Evolutionary conservation across 2,329 filamentous ascomycete species (phyloP).

Genomic region (Tolypocladium tropicale): DNA sequence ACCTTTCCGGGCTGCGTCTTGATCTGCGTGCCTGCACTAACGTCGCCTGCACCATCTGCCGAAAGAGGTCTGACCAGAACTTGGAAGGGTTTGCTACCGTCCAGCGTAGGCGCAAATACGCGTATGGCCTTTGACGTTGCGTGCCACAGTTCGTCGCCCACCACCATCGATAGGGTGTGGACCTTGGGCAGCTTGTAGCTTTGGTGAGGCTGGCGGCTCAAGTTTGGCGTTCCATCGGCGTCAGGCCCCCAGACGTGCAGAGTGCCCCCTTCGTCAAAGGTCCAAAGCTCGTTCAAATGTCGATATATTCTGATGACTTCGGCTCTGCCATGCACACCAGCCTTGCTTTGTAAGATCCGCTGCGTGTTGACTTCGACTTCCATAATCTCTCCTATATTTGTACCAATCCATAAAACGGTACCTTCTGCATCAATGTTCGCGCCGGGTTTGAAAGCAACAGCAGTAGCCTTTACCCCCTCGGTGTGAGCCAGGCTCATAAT

Average conservation of each 20-base stretch:
- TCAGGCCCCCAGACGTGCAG: constrained; percentile 82
- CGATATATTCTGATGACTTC: constrained; percentile 80
- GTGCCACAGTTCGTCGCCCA: constrained; percentile 80
- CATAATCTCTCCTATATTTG: constrained; percentile 75
- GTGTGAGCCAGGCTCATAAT: constrained; percentile 73
- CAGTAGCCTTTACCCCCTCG: constrained; percentile 73
- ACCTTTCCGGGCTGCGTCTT: constrained; percentile 67
- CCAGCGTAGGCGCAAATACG: constrained; percentile 65
- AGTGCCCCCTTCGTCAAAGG: constrained; percentile 79
- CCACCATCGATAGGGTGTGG: constrained; percentile 80
- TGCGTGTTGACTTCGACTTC: constrained; percentile 77
- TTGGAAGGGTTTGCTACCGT: constrained; percentile 62
- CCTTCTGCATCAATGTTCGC: constrained; percentile 71
- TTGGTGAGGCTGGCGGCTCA: constrained; percentile 60
- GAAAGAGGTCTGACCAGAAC: constrained; percentile 61
- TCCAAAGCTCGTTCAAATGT: constrained; percentile 86
- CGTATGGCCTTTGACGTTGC: constrained; percentile 80
- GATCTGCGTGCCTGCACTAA: constrained; percentile 73
- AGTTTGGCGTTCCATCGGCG: constrained; percentile 57
- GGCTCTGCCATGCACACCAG: constrained; percentile 63
- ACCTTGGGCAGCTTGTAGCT: constrained; percentile 70
- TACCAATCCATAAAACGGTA: constrained; percentile 78
- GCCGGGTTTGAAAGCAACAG: constrained; percentile 78
- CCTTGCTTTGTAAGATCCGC: constrained; percentile 56
- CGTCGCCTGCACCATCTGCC: constrained; percentile 68